phyloP scores from a whole-genome alignment of 768 basidiomycete genomes.

The Hydnum rufescens region DNA sequence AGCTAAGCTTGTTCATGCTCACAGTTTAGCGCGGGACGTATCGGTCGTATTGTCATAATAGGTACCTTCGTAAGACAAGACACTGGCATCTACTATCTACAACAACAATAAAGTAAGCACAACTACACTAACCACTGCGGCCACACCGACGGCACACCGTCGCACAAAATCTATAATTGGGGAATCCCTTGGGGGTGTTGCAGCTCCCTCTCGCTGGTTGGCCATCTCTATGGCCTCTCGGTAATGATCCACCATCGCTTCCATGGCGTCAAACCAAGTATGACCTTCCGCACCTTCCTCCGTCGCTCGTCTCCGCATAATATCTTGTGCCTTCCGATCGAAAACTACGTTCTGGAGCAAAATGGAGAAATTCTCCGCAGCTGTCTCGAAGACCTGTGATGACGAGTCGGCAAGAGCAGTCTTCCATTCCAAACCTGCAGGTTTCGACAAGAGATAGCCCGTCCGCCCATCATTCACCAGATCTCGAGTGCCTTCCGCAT shows the following conservation, averaged over 20 bases:
- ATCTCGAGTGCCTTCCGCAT: constrained; percentile 24
- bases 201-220: too few relatives aligned
- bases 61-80: too few relatives aligned
- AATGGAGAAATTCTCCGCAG: neutral
- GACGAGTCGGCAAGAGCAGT: neutral
- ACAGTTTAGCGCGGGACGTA: too few relatives aligned
- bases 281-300: neutral
- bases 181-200: too few relatives aligned
- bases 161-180: too few relatives aligned
- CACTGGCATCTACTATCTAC: too few relatives aligned
- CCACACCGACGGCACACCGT: too few relatives aligned
- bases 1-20: too few relatives aligned
- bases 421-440: neutral
- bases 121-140: too few relatives aligned
- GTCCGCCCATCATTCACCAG: neutral
- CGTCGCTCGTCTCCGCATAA: neutral
- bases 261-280: constrained; percentile 2
- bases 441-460: neutral
- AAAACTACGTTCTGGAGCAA: neutral
- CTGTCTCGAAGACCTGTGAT: neutral
- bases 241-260: neutral
- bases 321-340: neutral
- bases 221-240: neutral
- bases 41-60: too few relatives aligned
- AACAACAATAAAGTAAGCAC: too few relatives aligned